Conservation (phyloP, 257 asterid genomes). For the Nyctanthes arbortristis region DNA sequence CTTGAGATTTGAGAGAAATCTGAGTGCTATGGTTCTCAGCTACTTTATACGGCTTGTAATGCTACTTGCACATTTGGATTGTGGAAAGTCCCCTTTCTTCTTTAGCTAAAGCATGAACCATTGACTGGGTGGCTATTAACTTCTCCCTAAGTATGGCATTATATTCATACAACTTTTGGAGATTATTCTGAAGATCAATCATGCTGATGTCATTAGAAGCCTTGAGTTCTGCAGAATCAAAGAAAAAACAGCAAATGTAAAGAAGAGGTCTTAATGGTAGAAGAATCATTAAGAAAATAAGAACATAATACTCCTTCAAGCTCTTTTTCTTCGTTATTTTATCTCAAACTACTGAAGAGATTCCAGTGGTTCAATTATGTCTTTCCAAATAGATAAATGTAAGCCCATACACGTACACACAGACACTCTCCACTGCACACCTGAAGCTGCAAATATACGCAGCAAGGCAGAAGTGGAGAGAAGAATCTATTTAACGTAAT, state of each 20-base stretch:
- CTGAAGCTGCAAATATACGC: neutral
- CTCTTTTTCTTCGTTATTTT: neutral
- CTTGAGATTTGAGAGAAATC: slow-evolving; percentile 7
- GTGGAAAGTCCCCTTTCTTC: slow-evolving; percentile 27
- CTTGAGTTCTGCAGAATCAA: slow-evolving; percentile 37
- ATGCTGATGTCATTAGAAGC: slow-evolving; percentile 39
- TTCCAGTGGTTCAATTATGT: neutral
- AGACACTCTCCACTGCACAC: too few relatives aligned
- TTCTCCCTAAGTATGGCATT: slow-evolving; percentile 52
- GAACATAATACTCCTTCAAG: too few relatives aligned
- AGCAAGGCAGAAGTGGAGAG: neutral
- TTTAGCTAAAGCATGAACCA: slow-evolving; percentile 27
- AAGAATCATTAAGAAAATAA: neutral
- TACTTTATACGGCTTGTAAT: neutral
- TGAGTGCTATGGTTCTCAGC: neutral
- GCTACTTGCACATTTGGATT: slow-evolving; percentile 3
- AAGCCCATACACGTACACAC: neutral
- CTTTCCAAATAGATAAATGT: neutral
- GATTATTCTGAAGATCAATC: slow-evolving; percentile 51
- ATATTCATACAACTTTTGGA: slow-evolving; percentile 48
- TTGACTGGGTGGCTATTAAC: slow-evolving; percentile 40
- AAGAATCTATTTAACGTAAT: neutral
- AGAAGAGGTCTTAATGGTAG: neutral
- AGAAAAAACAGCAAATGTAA: slow-evolving; percentile 9
- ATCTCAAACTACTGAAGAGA: neutral